Evolutionary conservation across 345 rosid genomes (phyloP), one percentile per base, ranked within the genome.

Genomic region (Acer saccharum): DNA sequence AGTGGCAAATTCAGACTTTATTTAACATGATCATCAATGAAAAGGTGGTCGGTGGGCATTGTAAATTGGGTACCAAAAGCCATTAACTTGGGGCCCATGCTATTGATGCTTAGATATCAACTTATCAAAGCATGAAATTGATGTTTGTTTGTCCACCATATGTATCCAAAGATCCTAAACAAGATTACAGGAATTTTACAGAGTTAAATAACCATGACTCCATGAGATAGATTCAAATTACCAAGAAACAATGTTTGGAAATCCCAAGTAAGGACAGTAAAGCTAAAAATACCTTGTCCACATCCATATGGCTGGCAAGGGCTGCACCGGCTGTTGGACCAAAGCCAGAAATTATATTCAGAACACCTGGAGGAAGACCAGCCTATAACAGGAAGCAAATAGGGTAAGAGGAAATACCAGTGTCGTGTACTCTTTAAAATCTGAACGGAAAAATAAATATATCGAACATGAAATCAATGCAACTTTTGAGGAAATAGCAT

Each of bases 241-340:
- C 27, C 48, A 27, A 64, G 43, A 65, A 74, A 65, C 16, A 57
- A 18, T 35, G 18, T 50, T 29, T 73, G 14, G 43, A 78, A 6
- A 78, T 54, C 20, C 41, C 32, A 7, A 20, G 46, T 32, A 46
- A 21, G 17, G 9, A 54, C 64, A 2, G 17, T 20, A 54, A 58
- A 64, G 20, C 20, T 18, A 18, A 58, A 32, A 69, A 25, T 88
- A 95, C 98, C 98, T 95, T 93, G 86, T 95, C 98, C n/a, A 95
- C 98, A 83, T 90, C 90, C 94, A 91, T 90, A 79, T 95, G 98
- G 80, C 94, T 86, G 2, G 95, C 97, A 41, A 95, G 92, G 68
- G 98, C 78, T 48, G 94, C 90, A 81, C 98, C 98, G 1, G 97
- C 98, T 8, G 94, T 91, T 32, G 91, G 89, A 82, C 98, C 98